Evolutionary conservation across 1,139 yeast species (phyloP), one percentile per base, ranked within the genome.

Genomic region (Pneumocystis wakefieldiae): DNA sequence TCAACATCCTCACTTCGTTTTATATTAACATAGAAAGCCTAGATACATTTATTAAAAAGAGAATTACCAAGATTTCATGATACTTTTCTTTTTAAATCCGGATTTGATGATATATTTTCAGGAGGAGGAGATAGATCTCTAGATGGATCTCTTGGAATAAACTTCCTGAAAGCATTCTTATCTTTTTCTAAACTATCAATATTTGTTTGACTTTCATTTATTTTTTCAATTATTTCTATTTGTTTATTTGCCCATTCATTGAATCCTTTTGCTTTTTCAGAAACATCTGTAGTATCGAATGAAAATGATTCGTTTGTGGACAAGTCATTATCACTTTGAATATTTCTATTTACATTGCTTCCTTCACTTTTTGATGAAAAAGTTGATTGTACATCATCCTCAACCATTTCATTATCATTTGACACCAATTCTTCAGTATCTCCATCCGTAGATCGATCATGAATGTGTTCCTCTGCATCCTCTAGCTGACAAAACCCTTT

Each of bases 1-100:
- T 89, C 95, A 29, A 91, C 81, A 42, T 81, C 84, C 0, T 80
- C 82, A 0, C 82, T 70, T 68, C 98, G 80, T 8, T 78, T 77
- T 0, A 92, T 86, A 19, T 82, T 77, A 14, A 90, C 92, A 66
- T 76, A 87, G 65, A 81, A 82, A 0, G 94, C 84, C 66, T 83
- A 81, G 69, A 96, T 77, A 57, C 80, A 73, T 24, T 83, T 74
- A 0, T 32, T 32, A 74, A 71, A 64, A 79, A 81, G 70, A 86
- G 28, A 7, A 24, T 85, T 69, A 82, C 86, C 61, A 82, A 24
- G 7, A 48, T 3, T 12, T 10, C 24, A 48, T 19, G 14, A 24
- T 48, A 48, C 55, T 12, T 48, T 48, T 48, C 55, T 48, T 48
- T 48, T 48, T 7, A 48, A 12, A 24, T 48, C 14, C 14, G 32